These are phyloP conservation scores for Trypanosoma platydactyli DNA, from an alignment of 208 protist species.

Conservation along the genomic window DNA sequence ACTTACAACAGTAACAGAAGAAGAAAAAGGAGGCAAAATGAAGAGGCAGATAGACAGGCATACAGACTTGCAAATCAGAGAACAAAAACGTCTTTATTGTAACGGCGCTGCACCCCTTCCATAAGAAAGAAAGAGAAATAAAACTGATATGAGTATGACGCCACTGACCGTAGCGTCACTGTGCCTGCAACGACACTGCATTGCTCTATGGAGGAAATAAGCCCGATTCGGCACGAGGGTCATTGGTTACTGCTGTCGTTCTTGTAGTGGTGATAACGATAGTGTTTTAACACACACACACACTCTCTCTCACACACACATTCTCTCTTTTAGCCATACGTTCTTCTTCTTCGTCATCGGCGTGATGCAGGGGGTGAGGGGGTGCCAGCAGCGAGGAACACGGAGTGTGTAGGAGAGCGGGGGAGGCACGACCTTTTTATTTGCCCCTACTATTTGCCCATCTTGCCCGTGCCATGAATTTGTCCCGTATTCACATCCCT, in stretches of 20 bases:
- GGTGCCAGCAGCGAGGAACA: no score
- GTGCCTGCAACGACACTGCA: not conserved
- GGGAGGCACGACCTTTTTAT: slow-evolving; percentile 14
- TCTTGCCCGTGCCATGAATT: not conserved
- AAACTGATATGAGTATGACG: not conserved
- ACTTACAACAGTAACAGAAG: no score
- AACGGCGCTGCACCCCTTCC: not conserved
- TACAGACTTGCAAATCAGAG: not conserved
- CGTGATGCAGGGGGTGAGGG: no score
- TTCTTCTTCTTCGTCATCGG: no score
- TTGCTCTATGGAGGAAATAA: slow-evolving; percentile 10
- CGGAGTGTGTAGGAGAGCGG: no score
- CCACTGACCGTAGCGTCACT: not conserved
- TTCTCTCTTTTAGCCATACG: no score
- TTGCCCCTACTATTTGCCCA: slow-evolving; percentile 2
- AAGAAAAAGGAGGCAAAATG: no score
- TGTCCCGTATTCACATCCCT: not conserved
- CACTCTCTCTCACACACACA: no score
- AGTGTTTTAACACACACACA: no score
- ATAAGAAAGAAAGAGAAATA: slow-evolving; percentile 1
- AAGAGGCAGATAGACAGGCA: no score
- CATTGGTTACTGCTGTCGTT: no score
- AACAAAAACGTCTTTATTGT: not conserved
- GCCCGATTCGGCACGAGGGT: not conserved
- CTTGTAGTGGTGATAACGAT: no score